Conservation (phyloP, 2,329 filamentous ascomycete genomes). For the Fusarium praegraminearum region DNA sequence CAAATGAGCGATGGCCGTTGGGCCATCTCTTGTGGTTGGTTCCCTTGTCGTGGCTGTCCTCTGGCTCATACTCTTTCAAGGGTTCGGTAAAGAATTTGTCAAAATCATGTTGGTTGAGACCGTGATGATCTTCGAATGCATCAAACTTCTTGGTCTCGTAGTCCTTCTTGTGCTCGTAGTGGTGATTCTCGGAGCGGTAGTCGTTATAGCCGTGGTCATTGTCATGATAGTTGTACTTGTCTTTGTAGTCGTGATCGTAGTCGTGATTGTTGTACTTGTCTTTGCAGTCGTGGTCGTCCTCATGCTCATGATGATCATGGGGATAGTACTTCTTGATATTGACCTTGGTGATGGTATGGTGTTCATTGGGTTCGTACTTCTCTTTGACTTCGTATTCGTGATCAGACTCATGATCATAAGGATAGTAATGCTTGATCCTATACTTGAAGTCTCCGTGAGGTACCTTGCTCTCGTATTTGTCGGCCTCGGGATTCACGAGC, state of each 20-base stretch:
- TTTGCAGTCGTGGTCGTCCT: not conserved
- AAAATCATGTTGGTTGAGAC: not conserved
- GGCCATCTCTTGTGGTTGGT: not conserved
- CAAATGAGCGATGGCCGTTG: not conserved
- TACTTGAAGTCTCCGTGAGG: not conserved
- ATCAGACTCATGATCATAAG: not conserved
- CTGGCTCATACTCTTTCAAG: not conserved
- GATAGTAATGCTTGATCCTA: not conserved
- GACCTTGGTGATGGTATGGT: not conserved
- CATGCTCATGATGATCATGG: not conserved
- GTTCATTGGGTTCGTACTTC: not conserved
- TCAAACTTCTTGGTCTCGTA: not conserved
- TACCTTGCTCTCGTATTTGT: not conserved
- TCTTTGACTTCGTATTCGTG: not conserved
- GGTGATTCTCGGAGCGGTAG: not conserved
- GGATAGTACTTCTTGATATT: not conserved
- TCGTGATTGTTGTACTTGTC: not conserved
- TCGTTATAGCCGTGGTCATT: not conserved
- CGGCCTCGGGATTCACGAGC: not conserved
- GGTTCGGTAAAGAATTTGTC: not conserved
- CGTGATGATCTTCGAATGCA: not conserved
- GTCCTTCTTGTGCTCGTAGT: not conserved
- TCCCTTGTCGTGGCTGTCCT: not conserved
- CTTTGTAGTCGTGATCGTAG: not conserved
- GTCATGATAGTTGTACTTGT: not conserved